These are phyloP conservation scores for Cadophora gregata DNA, from an alignment of 2,329 filamentous ascomycete genomes.

Conservation along the genomic window DNA sequence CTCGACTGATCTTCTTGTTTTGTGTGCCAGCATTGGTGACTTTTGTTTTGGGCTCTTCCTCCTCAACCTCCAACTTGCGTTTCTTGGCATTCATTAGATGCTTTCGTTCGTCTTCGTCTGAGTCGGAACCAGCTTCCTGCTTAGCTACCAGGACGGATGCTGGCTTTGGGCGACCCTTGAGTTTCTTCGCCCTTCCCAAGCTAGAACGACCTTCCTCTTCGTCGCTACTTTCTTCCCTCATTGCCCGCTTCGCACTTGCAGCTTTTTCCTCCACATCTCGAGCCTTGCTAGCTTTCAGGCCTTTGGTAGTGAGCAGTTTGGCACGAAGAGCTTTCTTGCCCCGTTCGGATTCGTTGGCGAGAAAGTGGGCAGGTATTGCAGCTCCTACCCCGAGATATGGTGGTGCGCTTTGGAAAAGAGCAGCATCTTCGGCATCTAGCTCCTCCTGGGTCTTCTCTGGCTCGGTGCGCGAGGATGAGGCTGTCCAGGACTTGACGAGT, in stretches of 20 bases:
- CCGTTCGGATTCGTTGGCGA: conserved; percentile 39
- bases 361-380: conserved; percentile 41
- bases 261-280: conserved; percentile 44
- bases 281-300: conserved; percentile 42
- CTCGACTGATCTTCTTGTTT: background rate
- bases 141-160: background rate
- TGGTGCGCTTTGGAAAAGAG: conserved; percentile 40
- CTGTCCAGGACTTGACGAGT: conserved; percentile 43
- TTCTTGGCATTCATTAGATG: conserved; percentile 9
- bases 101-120: conserved; percentile 2
- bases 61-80: conserved; percentile 5
- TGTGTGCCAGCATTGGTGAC: background rate
- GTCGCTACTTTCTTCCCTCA: conserved; percentile 43
- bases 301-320: conserved; percentile 42
- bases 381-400: conserved; percentile 44
- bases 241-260: conserved; percentile 41
- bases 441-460: conserved; percentile 42
- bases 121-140: background rate
- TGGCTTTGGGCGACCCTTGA: conserved; percentile 28
- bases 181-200: conserved; percentile 45
- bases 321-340: conserved; percentile 44
- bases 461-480: conserved; percentile 33
- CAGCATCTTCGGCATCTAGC: conserved; percentile 43
- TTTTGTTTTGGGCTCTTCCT: background rate
- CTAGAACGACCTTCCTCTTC: conserved; percentile 45